Evolutionary conservation across 1,139 yeast genomes (phyloP).

Genomic region (Magnusiomyces suaveolens): DNA sequence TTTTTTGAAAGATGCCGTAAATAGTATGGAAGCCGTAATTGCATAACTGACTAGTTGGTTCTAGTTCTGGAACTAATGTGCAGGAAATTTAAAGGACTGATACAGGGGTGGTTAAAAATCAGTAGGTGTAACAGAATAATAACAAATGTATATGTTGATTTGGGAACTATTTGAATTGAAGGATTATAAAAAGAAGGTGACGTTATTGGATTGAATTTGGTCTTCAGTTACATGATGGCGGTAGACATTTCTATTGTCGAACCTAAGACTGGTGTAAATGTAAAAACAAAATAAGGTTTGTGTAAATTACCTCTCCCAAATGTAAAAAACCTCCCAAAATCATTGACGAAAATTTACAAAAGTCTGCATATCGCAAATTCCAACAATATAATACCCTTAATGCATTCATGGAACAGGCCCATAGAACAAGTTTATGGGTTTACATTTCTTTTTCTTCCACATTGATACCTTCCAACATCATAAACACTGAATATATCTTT

Average conservation of each 20-base stretch:
- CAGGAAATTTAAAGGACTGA: background rate
- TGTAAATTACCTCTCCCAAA: background rate
- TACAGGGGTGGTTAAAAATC: background rate
- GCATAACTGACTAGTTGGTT: no score
- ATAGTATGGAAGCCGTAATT: no score
- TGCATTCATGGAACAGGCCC: background rate
- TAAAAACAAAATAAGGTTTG: background rate
- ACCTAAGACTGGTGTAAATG: no score
- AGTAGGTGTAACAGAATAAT: background rate
- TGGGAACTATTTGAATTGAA: no score
- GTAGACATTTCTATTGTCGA: no score
- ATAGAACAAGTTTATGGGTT: background rate
- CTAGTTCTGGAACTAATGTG: background rate
- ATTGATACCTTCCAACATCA: background rate
- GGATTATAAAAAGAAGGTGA: no score
- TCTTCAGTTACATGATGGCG: no score
- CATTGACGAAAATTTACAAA: background rate
- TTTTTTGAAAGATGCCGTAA: no score
- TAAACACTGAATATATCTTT: no score
- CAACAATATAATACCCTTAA: background rate
- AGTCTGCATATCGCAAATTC: background rate
- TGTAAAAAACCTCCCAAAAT: background rate
- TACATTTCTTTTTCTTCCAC: background rate
- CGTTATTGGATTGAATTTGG: no score
- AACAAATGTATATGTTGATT: background rate